Percentiles rank a stretch among this genome's conserved stretches.
These are phyloP conservation scores for Penicillium nucicola DNA, from an alignment of 495 filamentous ascomycete genomes.

Conservation along the genomic window DNA sequence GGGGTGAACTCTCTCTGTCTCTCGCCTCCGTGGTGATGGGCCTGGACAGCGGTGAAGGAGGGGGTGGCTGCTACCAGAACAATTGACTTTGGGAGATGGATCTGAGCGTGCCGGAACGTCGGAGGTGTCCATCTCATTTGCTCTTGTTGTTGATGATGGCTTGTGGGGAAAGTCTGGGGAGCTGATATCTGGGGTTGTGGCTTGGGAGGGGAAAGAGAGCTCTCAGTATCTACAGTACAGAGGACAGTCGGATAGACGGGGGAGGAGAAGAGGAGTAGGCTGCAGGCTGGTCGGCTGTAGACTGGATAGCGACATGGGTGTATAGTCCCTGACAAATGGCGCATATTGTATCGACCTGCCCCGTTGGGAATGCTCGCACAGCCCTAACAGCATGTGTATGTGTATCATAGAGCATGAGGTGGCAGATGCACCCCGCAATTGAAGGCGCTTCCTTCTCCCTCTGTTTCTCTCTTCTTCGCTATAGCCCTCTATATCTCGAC, in stretches of 20 bases:
- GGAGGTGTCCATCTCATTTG: not conserved
- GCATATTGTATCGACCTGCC: too few relatives aligned
- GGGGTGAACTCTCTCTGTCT: not conserved
- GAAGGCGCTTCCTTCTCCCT: not conserved
- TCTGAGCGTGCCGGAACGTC: conserved; percentile 17
- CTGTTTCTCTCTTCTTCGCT: not conserved
- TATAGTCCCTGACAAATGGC: too few relatives aligned
- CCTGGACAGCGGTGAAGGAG: conserved; percentile 14
- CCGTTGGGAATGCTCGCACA: too few relatives aligned
- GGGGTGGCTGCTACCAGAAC: conserved; percentile 7
- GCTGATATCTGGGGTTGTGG: conserved; percentile 4
- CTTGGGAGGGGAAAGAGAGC: conserved; percentile 5
- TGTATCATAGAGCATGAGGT: conserved; percentile 13
- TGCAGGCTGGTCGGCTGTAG: too few relatives aligned
- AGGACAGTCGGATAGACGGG: too few relatives aligned
- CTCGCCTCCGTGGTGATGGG: conserved; percentile 1
- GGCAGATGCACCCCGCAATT: conserved; percentile 28
- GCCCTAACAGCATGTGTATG: not conserved
- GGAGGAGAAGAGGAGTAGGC: too few relatives aligned
- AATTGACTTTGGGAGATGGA: conserved; percentile 17
- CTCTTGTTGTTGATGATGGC: too few relatives aligned
- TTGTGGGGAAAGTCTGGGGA: not conserved
- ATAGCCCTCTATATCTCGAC: not conserved
- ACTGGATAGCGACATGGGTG: too few relatives aligned
- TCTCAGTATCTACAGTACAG: not conserved